Evolutionary conservation across 192 early-diverging fungal species (phyloP), one percentile per base, ranked within the genome.

Genomic region (Rhizophlyctis rosea): DNA sequence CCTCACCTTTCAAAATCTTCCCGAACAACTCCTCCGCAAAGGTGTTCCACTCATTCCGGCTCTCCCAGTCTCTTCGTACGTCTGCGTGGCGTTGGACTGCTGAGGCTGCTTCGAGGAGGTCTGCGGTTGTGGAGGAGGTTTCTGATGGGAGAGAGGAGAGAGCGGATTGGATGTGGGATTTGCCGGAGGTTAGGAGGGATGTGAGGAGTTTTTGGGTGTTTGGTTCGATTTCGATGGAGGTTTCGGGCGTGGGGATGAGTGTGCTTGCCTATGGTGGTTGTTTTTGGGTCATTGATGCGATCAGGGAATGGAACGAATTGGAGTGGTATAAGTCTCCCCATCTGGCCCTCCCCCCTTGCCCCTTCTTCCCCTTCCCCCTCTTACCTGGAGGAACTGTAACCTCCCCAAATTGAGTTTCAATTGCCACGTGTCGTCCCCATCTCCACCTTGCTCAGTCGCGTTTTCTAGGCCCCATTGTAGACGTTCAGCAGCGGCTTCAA

Each of bases 401-500:
- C 39, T 7, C 39, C 39, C 39, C 39, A 44, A 44, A 18, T 18
- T 44, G 39, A 18, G 9, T 13, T 44, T 7, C 39, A 44, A 18
- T 18, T 44, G 39, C 39, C 39, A 44, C 18, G 18, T 7, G 18
- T 44, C 18, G 9, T 44, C 39, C 18, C 18, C 39, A 18, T 27
- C n/a, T 18, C 61, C 32, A 33, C 32, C 54, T 25, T 63, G 23
- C 39, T 55, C 67, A 9, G 4, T 13, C 24, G 61, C 67, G 16
- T 59, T 35, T 32, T 62, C 67, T 1, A 70, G 30, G 9, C 68
- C 68, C 0, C 18, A 16, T 34, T 64, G 50, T 32, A 70, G 23
- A 7, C 68, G 53, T 59, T 63, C 61, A 25, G 50, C 27, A 0
- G 68, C 68, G 14, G 61, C 62, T 27, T 64, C 56, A 25, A 70